A percentile compares a stretch with the other conserved stretches of the same genome.
phyloP scores from a whole-genome alignment of 352 stramenopile genomes.

The Saprolegnia parasitica region DNA sequence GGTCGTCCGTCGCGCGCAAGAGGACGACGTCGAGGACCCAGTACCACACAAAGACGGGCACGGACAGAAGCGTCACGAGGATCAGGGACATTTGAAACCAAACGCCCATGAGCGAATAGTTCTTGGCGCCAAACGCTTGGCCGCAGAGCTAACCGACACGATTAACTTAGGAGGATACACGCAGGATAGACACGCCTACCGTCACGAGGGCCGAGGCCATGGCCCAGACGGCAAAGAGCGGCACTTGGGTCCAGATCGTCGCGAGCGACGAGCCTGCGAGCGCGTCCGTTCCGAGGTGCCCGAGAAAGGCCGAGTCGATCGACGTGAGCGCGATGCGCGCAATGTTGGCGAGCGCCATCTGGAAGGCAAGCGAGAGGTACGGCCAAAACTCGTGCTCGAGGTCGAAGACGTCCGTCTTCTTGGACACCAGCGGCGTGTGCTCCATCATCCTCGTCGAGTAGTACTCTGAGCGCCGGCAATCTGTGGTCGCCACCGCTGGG shows the following conservation, averaged over 20 bases:
- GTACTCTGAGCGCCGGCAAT: background rate
- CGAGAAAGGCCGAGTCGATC: slow-evolving; percentile 73
- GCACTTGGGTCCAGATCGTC: slow-evolving; percentile 73
- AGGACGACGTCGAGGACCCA: slow-evolving; percentile 36
- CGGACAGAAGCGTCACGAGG: slow-evolving; percentile 42
- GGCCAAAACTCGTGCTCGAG: slow-evolving; percentile 54
- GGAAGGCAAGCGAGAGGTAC: slow-evolving; percentile 68
- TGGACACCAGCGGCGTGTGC: background rate
- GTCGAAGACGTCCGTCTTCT: slow-evolving; percentile 35
- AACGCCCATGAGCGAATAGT: slow-evolving; percentile 53
- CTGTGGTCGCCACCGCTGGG: background rate
- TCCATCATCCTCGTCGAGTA: background rate
- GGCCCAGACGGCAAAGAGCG: slow-evolving; percentile 67
- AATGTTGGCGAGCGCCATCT: slow-evolving; percentile 73
- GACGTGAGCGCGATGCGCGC: slow-evolving; percentile 71
- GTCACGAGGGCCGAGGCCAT: slow-evolving; percentile 67
- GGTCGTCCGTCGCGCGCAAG: slow-evolving; percentile 40
- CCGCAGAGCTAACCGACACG: slow-evolving; percentile 45
- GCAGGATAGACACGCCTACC: slow-evolving; percentile 3
- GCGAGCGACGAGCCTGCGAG: slow-evolving; percentile 73
- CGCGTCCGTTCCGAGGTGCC: slow-evolving; percentile 60
- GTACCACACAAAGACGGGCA: slow-evolving; percentile 64
- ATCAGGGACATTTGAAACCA: slow-evolving; percentile 68
- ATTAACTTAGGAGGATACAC: background rate
- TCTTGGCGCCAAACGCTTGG: slow-evolving; percentile 67